A percentile compares a stretch with the other conserved stretches of the same genome.
Evolutionary conservation across 306 rosid genomes (phyloP).

Genomic region (Vicia faba): DNA sequence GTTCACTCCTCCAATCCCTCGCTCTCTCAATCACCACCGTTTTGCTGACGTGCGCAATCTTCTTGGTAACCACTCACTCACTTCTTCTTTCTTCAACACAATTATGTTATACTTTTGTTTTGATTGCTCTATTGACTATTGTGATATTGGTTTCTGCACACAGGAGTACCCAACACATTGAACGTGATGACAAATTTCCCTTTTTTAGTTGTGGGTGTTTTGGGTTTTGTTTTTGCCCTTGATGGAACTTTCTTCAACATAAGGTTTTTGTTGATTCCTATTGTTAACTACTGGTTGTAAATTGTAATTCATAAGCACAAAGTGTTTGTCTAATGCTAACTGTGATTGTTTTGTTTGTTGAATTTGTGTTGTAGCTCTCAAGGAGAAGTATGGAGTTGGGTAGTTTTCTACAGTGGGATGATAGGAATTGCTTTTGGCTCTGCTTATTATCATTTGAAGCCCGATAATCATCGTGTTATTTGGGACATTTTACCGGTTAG

Average conservation of each 20-base stretch:
- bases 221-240: slow-evolving; percentile 60
- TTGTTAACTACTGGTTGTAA: neutral
- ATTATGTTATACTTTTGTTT: neutral
- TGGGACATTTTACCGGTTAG: slow-evolving; percentile 67
- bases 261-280: slow-evolving; percentile 42
- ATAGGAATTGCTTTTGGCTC: slow-evolving; percentile 65
- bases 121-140: slow-evolving; percentile 2
- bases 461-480: slow-evolving; percentile 47
- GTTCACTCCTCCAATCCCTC: slow-evolving; percentile 52
- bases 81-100: neutral
- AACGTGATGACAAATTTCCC: slow-evolving; percentile 76
- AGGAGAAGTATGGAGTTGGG: slow-evolving; percentile 64
- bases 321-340: neutral
- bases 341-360: neutral
- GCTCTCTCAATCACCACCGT: slow-evolving; percentile 50
- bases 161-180: slow-evolving; percentile 75
- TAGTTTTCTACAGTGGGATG: slow-evolving; percentile 52
- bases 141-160: slow-evolving; percentile 10
- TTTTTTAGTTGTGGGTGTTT: slow-evolving; percentile 67
- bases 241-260: slow-evolving; percentile 55
- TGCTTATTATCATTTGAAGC: slow-evolving; percentile 67
- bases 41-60: slow-evolving; percentile 75
- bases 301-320: neutral
- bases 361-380: slow-evolving; percentile 39
- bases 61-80: slow-evolving; percentile 37